These are phyloP conservation scores for Botrytis byssoidea DNA, from an alignment of 2,329 filamentous ascomycete genomes.

Conservation along the genomic window DNA sequence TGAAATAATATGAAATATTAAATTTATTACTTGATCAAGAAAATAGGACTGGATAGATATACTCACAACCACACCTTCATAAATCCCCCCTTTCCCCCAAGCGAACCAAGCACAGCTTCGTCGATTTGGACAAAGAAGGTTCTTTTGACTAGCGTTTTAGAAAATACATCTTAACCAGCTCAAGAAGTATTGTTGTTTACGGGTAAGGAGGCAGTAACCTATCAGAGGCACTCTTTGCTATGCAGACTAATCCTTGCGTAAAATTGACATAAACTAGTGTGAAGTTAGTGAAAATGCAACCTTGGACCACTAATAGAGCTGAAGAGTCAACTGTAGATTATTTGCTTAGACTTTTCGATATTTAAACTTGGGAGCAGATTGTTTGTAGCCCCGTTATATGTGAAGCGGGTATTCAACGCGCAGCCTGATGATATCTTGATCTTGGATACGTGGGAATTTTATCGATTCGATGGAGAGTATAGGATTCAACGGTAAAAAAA, in stretches of 20 bases:
- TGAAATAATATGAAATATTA: neutral
- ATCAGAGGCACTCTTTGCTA: neutral
- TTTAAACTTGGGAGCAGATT: neutral
- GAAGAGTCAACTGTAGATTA: neutral
- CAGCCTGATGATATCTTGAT: neutral
- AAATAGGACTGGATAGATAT: rapidly evolving
- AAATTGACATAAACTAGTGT: neutral
- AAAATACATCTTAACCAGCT: neutral
- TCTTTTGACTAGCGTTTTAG: neutral
- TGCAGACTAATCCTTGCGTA: neutral
- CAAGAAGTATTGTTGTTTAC: rapidly evolving
- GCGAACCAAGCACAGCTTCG: neutral
- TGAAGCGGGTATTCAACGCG: rapidly evolving
- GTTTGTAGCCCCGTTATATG: rapidly evolving
- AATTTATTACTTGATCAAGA: neutral
- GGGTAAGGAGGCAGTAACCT: neutral
- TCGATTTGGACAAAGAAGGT: neutral
- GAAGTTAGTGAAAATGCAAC: neutral
- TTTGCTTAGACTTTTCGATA: neutral
- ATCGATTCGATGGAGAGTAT: too few relatives aligned
- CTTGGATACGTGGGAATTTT: neutral
- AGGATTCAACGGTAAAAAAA: too few relatives aligned
- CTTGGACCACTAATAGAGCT: neutral
- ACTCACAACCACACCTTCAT: neutral
- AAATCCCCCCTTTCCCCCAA: neutral